Evolutionary conservation across 305 asterid genomes (phyloP).

Genomic region (Fraxinus latifolia): DNA sequence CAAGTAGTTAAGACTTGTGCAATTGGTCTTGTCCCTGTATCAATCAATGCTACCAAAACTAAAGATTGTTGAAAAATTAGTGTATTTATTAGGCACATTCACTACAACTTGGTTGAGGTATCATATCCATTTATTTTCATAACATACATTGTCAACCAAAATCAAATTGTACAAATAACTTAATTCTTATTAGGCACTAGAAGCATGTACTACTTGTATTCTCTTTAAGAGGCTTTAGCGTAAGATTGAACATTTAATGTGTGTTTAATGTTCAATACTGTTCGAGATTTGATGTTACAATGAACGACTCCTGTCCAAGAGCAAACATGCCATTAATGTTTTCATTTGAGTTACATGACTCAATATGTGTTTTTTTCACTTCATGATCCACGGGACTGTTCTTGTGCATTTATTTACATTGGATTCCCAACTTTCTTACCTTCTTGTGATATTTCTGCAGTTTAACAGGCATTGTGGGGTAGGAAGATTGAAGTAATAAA

Average conservation of each 20-base stretch:
- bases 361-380: constrained; percentile 23
- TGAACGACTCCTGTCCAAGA: not conserved
- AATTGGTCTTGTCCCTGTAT: constrained; percentile 33
- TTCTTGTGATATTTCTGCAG: constrained; percentile 31
- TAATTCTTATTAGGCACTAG: not conserved
- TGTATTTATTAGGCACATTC: not conserved
- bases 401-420: constrained; percentile 40
- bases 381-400: constrained; percentile 18
- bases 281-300: not conserved
- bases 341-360: not conserved
- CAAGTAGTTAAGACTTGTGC: not conserved
- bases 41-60: not conserved
- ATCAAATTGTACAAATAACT: not conserved
- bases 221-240: not conserved
- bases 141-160: no score
- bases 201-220: not conserved
- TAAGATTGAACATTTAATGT: not conserved
- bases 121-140: not conserved
- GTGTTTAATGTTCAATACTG: not conserved
- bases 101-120: not conserved
- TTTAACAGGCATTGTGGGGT: constrained; percentile 45
- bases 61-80: not conserved
- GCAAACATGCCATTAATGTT: constrained; percentile 10
- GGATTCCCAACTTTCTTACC: constrained; percentile 35
- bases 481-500: constrained; percentile 31